Evolutionary conservation across 768 basidiomycete species (phyloP).

Genomic region (Leccinum fibrillosum): DNA sequence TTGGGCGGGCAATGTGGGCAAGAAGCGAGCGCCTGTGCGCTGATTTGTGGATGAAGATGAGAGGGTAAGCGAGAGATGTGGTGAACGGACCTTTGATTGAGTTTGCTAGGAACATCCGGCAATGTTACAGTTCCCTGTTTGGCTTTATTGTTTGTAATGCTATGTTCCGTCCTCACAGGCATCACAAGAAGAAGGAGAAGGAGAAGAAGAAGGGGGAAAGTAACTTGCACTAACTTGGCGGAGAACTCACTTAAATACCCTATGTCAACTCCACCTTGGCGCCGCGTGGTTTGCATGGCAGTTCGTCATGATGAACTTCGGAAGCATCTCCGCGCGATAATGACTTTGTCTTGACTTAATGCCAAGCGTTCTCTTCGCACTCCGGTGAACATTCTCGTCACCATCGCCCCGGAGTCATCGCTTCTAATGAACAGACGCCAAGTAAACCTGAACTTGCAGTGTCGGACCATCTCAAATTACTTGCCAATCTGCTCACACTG

Average conservation of each 20-base stretch:
- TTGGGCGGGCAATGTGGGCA: not conserved
- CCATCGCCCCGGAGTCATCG: not conserved
- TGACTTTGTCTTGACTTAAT: not conserved
- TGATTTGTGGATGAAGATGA: not conserved
- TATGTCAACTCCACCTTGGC: slow-evolving; percentile 16
- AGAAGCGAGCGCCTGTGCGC: not conserved
- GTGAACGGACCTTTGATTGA: slow-evolving; percentile 19
- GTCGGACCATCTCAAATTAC: not conserved
- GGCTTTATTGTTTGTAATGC: slow-evolving; percentile 23
- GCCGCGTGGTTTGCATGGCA: slow-evolving; percentile 12
- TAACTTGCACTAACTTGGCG: not conserved
- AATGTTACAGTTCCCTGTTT: slow-evolving; percentile 19
- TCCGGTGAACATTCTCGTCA: not conserved
- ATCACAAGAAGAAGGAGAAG: not conserved
- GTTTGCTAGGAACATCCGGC: slow-evolving; percentile 14
- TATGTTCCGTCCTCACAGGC: slow-evolving; percentile 3
- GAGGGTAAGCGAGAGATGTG: not conserved
- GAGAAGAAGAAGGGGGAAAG: not conserved
- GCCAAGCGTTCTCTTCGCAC: not conserved
- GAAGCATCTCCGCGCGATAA: too few relatives aligned
- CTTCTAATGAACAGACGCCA: too few relatives aligned
- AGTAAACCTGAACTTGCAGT: too few relatives aligned
- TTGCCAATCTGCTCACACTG: slow-evolving; percentile 3
- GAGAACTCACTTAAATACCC: not conserved
- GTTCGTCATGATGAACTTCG: not conserved